A percentile compares a stretch with the other conserved stretches of the same genome.
phyloP scores from a whole-genome alignment of 495 filamentous ascomycete species.

The Pyrenula aspistea region DNA sequence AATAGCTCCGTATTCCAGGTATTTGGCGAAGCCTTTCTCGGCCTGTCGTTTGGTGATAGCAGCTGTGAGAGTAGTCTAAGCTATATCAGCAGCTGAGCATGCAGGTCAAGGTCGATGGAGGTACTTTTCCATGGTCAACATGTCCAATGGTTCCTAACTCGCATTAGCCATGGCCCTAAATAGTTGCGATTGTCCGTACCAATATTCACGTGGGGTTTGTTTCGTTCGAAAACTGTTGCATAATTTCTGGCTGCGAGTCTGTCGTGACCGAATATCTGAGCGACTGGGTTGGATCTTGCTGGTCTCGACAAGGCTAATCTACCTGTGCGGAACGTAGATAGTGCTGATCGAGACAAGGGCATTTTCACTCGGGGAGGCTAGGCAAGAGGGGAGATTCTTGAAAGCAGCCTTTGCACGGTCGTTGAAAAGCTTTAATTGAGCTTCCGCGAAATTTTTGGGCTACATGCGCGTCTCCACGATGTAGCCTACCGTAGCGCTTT shows the following conservation, averaged over 20 bases:
- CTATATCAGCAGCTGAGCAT: slow-evolving; percentile 56
- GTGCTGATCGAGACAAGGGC: slow-evolving; percentile 53
- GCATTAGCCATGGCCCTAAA: slow-evolving; percentile 2
- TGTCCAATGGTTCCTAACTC: slow-evolving; percentile 85
- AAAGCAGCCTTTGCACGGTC: too few species aligned
- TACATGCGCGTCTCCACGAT: too few species aligned
- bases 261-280: slow-evolving; percentile 55
- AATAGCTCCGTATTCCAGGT: slow-evolving; percentile 93
- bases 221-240: slow-evolving; percentile 73
- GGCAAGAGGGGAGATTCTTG: slow-evolving; percentile 23
- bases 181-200: slow-evolving; percentile 36
- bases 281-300: slow-evolving; percentile 51
- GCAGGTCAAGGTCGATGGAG: slow-evolving; percentile 54
- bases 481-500: too few species aligned
- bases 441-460: too few species aligned
- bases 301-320: slow-evolving; percentile 49
- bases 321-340: slow-evolving; percentile 58
- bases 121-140: slow-evolving; percentile 98
- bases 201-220: slow-evolving; percentile 96
- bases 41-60: slow-evolving; percentile 97
- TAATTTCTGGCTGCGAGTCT: slow-evolving; percentile 58
- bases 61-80: slow-evolving; percentile 88
- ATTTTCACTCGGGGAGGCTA: slow-evolving; percentile 33
- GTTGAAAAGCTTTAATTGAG: too few species aligned
- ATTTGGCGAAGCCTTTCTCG: slow-evolving; percentile 82